Evolutionary conservation across 2,329 filamentous ascomycete genomes (phyloP), one percentile per base, ranked within the genome.

Genomic region (Diaporthe citri): DNA sequence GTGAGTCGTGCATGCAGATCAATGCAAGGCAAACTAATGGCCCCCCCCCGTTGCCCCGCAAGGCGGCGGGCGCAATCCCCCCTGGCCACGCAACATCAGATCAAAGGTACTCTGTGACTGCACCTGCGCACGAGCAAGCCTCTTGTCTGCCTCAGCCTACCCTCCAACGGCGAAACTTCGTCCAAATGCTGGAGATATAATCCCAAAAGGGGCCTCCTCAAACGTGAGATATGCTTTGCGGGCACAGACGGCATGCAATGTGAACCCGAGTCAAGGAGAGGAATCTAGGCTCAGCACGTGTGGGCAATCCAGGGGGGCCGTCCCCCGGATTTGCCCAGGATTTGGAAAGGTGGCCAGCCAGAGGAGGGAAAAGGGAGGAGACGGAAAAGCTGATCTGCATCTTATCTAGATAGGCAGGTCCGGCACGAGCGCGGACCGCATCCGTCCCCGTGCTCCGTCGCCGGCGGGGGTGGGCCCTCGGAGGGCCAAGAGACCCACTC

Each of bases 1-100:
- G 64, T 67, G 64, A 67, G 64, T 67, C 64, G 25, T 67, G 64
- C 64, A 67, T 67, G 64, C 64, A 67, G 64, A 67, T 67, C 64
- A 67, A 67, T 67, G 64, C 64, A 67, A 52, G 31, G 46, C 64
- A 36, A 36, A 39, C 64, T 41, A 67, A 52, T 25, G 31, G n/a
- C 36, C 59, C 46, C 34, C 56, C 43, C 22, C 17, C 28, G 31
- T 31, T 46, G 62, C 62, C 62, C 62, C 62, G 62, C 62, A 67
- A 52, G 62, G 46, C 43, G 28, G 20, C 57, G 57, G 36, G 57
- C 57, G 57, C 31, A 39, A 66, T 41, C 20, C 43, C 62, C 62
- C 31, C 22, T n/a, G 34, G 62, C 22, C 25, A 28, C 62, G 31
- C 62, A 67, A 52, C 43, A 39, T 51, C 62, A 67, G 46, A 52